Conservation (phyloP, 345 rosid genomes). For the Populus tremula region DNA sequence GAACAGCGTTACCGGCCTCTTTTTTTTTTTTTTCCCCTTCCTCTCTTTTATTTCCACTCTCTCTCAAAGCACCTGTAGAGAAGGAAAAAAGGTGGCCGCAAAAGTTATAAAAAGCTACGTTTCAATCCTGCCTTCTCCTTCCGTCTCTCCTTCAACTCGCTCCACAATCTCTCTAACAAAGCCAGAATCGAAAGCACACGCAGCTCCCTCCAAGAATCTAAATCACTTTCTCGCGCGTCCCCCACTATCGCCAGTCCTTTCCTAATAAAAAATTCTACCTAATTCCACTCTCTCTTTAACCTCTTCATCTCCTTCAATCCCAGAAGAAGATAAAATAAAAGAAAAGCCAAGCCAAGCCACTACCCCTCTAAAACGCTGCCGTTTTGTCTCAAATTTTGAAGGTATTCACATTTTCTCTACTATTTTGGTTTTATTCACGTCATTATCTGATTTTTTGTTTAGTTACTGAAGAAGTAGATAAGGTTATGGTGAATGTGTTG, state of each 20-base stretch:
- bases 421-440: neutral
- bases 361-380: constrained; percentile 13
- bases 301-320: constrained; percentile 12
- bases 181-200: neutral
- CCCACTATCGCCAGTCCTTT: neutral
- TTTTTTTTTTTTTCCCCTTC: too few relatives aligned
- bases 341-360: constrained; percentile 7
- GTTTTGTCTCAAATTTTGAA: constrained; percentile 19
- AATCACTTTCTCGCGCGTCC: constrained; percentile 21
- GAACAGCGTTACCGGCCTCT: too few relatives aligned
- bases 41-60: neutral
- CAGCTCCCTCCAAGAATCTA: constrained; percentile 23
- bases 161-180: constrained; percentile 2
- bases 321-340: neutral
- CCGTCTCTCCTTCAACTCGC: neutral
- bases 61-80: neutral
- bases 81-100: constrained; percentile 11
- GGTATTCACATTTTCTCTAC: constrained; percentile 14
- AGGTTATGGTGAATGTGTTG: constrained; percentile 25
- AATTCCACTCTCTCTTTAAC: neutral
- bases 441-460: neutral
- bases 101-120: constrained; percentile 41
- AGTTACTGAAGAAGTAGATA: constrained; percentile 4
- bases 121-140: neutral
- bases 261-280: neutral